Percentiles rank a stretch among this genome's conserved stretches.
Conservation (phyloP, 345 rosid species). For the Hevea brasiliensis region DNA sequence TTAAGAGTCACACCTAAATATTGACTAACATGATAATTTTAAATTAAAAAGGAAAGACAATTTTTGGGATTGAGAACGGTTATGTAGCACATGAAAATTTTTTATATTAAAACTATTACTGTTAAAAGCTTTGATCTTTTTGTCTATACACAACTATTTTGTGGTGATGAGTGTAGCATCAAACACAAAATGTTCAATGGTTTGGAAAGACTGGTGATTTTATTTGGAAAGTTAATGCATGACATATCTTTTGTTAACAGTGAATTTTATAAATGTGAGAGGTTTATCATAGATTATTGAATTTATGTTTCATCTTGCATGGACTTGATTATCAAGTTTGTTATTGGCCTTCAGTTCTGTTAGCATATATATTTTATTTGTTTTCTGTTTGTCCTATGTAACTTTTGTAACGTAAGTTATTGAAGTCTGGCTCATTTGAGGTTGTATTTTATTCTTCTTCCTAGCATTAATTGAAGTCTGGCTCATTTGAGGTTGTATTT, state of each 20-base stretch:
- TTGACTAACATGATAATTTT: slow-evolving; percentile 24
- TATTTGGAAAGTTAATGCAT: background rate
- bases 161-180: background rate
- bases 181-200: background rate
- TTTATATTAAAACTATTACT: background rate
- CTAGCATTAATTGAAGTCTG: slow-evolving; percentile 62
- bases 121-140: background rate
- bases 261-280: background rate
- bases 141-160: background rate
- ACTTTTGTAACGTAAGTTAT: background rate
- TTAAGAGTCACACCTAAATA: slow-evolving; percentile 13
- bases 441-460: slow-evolving; percentile 11
- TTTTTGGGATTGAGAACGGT: background rate
- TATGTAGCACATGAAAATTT: background rate
- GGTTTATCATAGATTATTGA: background rate
- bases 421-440: background rate
- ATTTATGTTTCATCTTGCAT: background rate
- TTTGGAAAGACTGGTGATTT: background rate
- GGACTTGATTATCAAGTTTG: background rate
- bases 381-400: slow-evolving; percentile 1
- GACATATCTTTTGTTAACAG: background rate
- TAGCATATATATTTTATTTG: background rate
- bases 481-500: background rate
- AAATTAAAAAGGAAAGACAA: background rate
- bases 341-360: background rate